Base-by-base conservation (phyloP, 2,329 filamentous ascomycete genomes). In the Didymella sp. region DNA sequence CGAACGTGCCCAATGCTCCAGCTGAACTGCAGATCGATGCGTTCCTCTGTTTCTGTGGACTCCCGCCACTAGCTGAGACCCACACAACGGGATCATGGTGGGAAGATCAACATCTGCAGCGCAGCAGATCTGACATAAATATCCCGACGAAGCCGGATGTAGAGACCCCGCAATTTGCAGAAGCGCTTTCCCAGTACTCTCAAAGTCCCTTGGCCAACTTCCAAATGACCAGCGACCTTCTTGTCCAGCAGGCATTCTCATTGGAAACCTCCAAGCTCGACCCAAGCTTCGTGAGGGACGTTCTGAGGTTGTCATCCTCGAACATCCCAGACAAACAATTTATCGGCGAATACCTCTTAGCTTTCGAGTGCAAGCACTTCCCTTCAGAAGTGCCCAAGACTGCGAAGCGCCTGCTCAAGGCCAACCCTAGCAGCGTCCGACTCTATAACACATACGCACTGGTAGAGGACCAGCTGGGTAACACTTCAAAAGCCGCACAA, bases 361-460 rank as follows among this genome's bases (percentile, higher is more conserved):
- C 89, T 1, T 82, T 94, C 43, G 85, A 89, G 65, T 84, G 83
- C 46, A 69, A 75, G 0, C 83, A 84, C 53, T 83, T 87, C 40
- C 79, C 83, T 0, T 69, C 74, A 0, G 66, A 72, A 19, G 85
- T 87, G 24, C 88, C 85, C 63, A 96, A 91, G 70, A 80, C 83
- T 6, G 90, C 91, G 0, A 96, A 91, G 67, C 76, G 77, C 6
- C 78, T 96, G 0, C 76, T 97, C n/a, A 94, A 90, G 69, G 82
- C 81, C 44, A 84, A 85, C 52, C 80, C 87, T 0, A 80, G 85
- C 1, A 89, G 86, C 64, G 73, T 90, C 3, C 79, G 81, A 13
- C 79, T 97, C 0, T 97, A 96, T 75, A 89, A 92, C 63, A 86
- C 87, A 0, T 96, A 94, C 69, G 91, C 89, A 0, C 76, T 91